Percentiles rank a stretch among this genome's conserved stretches.
phyloP scores from a whole-genome alignment of 2,329 filamentous ascomycete species.

The Drechslera avenae region DNA sequence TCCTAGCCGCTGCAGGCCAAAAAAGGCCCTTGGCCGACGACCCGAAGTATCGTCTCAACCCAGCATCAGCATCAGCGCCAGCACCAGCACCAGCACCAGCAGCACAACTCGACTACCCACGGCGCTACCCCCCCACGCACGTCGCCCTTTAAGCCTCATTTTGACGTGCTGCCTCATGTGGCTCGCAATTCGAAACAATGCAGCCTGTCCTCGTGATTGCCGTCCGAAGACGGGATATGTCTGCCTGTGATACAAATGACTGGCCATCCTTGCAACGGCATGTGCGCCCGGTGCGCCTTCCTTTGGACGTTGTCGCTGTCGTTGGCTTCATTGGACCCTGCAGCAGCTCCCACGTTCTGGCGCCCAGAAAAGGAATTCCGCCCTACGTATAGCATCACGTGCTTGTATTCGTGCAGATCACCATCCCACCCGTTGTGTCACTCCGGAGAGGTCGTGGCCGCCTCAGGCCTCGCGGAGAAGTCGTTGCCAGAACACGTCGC shows the following conservation, averaged over 20 bases:
- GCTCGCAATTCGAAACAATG: slow-evolving; percentile 14
- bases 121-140: slow-evolving; percentile 17
- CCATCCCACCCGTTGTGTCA: slow-evolving; percentile 22
- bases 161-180: background rate
- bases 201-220: slow-evolving; percentile 24
- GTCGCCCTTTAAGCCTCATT: slow-evolving; percentile 3
- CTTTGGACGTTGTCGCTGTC: background rate
- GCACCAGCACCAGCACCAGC: no score
- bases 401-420: slow-evolving; percentile 16
- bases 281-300: slow-evolving; percentile 8
- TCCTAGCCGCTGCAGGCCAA: no score
- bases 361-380: slow-evolving; percentile 12
- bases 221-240: slow-evolving; percentile 21
- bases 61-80: no score
- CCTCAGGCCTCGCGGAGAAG: background rate
- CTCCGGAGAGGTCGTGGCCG: slow-evolving; percentile 12
- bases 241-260: slow-evolving; percentile 8
- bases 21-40: slow-evolving; percentile 8
- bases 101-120: background rate
- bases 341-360: slow-evolving; percentile 29
- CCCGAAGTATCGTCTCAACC: slow-evolving; percentile 10
- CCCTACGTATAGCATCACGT: slow-evolving; percentile 7
- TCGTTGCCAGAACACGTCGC: no score
- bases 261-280: slow-evolving; percentile 8
- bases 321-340: slow-evolving; percentile 36